Percentiles rank a stretch among this genome's conserved stretches.
These are phyloP conservation scores for Penicillium sumatraense DNA, from an alignment of 2,329 filamentous ascomycete genomes.

Conservation along the genomic window DNA sequence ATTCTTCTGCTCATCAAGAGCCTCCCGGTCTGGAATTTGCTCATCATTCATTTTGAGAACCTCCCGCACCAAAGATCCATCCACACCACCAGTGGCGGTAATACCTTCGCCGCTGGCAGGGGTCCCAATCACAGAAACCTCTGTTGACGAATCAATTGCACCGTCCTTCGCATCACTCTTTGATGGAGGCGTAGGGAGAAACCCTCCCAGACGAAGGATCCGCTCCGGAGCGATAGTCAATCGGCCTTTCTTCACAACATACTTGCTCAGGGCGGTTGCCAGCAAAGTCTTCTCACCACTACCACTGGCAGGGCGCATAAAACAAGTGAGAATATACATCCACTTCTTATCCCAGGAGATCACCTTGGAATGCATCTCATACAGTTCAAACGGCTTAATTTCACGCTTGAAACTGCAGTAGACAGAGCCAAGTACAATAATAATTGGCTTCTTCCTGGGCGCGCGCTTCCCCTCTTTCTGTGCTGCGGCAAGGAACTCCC, in stretches of 20 bases:
- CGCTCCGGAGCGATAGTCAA: conserved; percentile 83
- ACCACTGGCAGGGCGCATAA: conserved; percentile 59
- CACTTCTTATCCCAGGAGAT: conserved; percentile 81
- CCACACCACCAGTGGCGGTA: conserved; percentile 37
- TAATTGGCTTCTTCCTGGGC: conserved; percentile 55
- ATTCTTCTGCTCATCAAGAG: conserved; percentile 37
- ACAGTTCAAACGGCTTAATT: conserved; percentile 70
- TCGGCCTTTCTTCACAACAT: conserved; percentile 80
- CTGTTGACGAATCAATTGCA: conserved; percentile 21
- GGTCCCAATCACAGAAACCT: conserved; percentile 37
- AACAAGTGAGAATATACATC: conserved; percentile 77
- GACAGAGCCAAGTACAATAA: conserved; percentile 73
- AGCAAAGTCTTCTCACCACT: conserved; percentile 66
- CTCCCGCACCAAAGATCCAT: conserved; percentile 41
- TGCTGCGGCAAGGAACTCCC: conserved; percentile 54
- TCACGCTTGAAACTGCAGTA: conserved; percentile 75
- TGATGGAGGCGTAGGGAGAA: conserved; percentile 75
- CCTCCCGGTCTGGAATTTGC: conserved; percentile 31
- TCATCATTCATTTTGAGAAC: conserved; percentile 40
- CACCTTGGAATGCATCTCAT: conserved; percentile 74
- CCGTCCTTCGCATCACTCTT: conserved; percentile 44
- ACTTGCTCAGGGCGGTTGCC: conserved; percentile 76
- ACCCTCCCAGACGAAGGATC: conserved; percentile 69
- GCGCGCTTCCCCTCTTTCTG: conserved; percentile 59
- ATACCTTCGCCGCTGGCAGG: conserved; percentile 39